Conservation (phyloP, 2,329 filamentous ascomycete genomes). For the Phyllosticta citrichinensis region DNA sequence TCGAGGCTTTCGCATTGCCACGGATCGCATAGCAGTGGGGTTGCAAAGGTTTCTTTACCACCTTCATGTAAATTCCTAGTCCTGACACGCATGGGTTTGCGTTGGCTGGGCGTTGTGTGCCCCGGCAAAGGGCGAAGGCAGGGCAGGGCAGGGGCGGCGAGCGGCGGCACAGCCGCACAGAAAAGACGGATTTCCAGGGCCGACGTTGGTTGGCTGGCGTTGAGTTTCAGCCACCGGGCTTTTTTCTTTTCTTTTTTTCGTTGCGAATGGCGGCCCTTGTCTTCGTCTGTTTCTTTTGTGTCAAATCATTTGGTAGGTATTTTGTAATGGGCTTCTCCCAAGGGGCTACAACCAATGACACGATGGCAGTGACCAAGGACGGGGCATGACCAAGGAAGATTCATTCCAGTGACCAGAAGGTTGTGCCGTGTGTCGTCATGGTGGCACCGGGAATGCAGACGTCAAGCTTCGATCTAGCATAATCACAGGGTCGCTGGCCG, state of each 20-base stretch:
- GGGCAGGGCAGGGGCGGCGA: background rate
- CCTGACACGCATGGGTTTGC: background rate
- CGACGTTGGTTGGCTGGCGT: background rate
- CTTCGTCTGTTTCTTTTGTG: background rate
- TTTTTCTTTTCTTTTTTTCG: background rate
- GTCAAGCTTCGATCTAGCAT: background rate
- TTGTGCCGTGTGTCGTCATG: background rate
- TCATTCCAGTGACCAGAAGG: background rate
- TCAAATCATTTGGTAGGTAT: background rate
- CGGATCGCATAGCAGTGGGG: background rate
- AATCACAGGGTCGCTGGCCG: background rate
- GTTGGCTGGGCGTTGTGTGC: background rate
- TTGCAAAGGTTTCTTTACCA: background rate
- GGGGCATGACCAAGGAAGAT: background rate
- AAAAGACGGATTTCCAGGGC: background rate
- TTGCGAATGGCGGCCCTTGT: background rate
- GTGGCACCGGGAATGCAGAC: background rate
- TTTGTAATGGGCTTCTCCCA: background rate
- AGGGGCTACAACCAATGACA: background rate
- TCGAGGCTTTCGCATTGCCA: background rate
- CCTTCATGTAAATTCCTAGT: background rate
- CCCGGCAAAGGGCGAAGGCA: background rate
- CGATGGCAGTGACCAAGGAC: background rate
- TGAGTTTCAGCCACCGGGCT: background rate
- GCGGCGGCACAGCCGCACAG: background rate